These are phyloP conservation scores for Arthrobotrys musiformis DNA, from an alignment of 2,329 filamentous ascomycete species.

Conservation along the genomic window DNA sequence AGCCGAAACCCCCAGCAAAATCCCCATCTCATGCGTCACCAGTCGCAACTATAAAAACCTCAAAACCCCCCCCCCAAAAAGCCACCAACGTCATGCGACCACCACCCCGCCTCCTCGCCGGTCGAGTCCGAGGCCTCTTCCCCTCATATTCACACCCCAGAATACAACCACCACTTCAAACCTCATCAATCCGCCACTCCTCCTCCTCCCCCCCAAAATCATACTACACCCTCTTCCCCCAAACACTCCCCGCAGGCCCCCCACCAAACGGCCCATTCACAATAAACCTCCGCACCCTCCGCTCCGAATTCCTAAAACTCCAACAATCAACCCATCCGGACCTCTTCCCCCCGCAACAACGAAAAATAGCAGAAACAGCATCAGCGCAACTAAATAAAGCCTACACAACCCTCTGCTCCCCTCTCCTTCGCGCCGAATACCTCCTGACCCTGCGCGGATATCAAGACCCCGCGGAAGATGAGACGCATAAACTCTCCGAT, in stretches of 20 bases:
- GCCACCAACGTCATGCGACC: slow-evolving; percentile 10
- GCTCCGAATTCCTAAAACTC: slow-evolving; percentile 84
- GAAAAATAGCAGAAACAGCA: slow-evolving; percentile 77
- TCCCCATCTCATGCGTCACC: too few species aligned
- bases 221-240: slow-evolving; percentile 89
- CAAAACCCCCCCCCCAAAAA: not conserved
- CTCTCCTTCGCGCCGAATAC: slow-evolving; percentile 87
- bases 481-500: slow-evolving; percentile 75
- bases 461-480: slow-evolving; percentile 82
- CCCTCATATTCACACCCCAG: not conserved
- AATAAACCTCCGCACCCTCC: slow-evolving; percentile 76
- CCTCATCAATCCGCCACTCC: slow-evolving; percentile 34
- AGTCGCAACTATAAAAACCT: not conserved
- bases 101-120: slow-evolving; percentile 2
- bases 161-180: slow-evolving; percentile 6
- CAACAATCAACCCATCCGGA: slow-evolving; percentile 83
- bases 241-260: slow-evolving; percentile 78
- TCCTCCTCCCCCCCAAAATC: slow-evolving; percentile 63
- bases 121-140: not conserved
- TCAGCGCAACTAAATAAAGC: slow-evolving; percentile 89
- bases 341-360: slow-evolving; percentile 66
- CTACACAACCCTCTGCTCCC: slow-evolving; percentile 83
- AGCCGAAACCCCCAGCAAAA: too few species aligned
- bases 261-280: slow-evolving; percentile 81
- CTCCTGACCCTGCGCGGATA: slow-evolving; percentile 74